Percentiles rank a stretch among this genome's conserved stretches.
Evolutionary conservation across 2,329 filamentous ascomycete species (phyloP).

Genomic region (Huntiella abstrusa): DNA sequence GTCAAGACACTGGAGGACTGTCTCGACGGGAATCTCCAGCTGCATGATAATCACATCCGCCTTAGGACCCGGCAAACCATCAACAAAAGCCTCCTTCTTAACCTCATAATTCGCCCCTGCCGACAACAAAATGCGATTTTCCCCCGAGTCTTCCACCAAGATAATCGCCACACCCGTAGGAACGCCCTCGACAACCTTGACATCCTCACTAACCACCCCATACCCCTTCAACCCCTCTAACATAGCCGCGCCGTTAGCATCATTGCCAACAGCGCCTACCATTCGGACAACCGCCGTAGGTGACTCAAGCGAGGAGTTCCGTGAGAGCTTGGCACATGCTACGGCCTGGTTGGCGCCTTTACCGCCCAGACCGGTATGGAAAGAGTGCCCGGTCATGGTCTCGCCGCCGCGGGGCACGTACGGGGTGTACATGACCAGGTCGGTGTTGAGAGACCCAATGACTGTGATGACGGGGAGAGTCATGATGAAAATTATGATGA

Average conservation of each 20-base stretch:
- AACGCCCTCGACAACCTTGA: conserved; percentile 21
- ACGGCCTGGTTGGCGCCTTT: conserved; percentile 64
- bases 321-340: conserved; percentile 39
- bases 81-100: conserved; percentile 2
- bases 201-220: conserved; percentile 26
- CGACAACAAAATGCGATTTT: conserved; percentile 39
- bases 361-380: conserved; percentile 28
- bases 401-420: conserved; percentile 51
- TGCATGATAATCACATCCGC: conserved; percentile 40
- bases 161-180: conserved; percentile 39
- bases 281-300: conserved; percentile 25
- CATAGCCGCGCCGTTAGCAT: conserved; percentile 20
- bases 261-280: conserved; percentile 37
- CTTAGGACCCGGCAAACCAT: conserved; percentile 18
- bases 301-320: conserved; percentile 7
- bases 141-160: conserved; percentile 35
- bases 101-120: conserved; percentile 31
- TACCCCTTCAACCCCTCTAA: conserved; percentile 26
- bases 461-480: conserved; percentile 34
- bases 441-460: conserved; percentile 55
- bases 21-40: conserved; percentile 37
- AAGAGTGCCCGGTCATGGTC: conserved; percentile 47
- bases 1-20: conserved; percentile 30
- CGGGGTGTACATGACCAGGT: conserved; percentile 49
- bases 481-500: not conserved